Percentiles rank a stretch among this genome's conserved stretches.
phyloP scores from a whole-genome alignment of 2,329 filamentous ascomycete genomes.

The Fusarium nelsonii region DNA sequence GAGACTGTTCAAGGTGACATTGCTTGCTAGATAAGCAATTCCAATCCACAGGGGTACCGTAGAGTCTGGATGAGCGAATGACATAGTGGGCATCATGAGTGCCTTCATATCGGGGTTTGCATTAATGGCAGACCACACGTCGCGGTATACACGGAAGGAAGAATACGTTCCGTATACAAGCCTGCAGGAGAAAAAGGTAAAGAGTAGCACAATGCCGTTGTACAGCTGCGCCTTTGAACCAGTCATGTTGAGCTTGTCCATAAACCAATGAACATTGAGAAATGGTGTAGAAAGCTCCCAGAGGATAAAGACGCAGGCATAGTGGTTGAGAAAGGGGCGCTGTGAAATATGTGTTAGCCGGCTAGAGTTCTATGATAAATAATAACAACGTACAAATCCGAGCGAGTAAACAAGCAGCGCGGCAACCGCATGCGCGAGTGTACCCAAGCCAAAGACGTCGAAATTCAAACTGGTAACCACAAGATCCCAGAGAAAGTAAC shows the following conservation, averaged over 20 bases:
- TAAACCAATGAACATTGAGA: slow-evolving; percentile 92
- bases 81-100: slow-evolving; percentile 47
- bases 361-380: background rate
- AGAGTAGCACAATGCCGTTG: slow-evolving; percentile 79
- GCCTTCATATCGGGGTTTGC: slow-evolving; percentile 54
- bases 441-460: slow-evolving; percentile 79
- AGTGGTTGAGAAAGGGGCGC: slow-evolving; percentile 88
- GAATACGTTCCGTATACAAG: slow-evolving; percentile 83
- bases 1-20: slow-evolving; percentile 78
- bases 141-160: slow-evolving; percentile 75
- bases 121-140: slow-evolving; percentile 70
- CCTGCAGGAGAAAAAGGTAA: slow-evolving; percentile 81
- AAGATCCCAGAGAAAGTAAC: slow-evolving; percentile 89
- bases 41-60: slow-evolving; percentile 78
- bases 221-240: slow-evolving; percentile 79
- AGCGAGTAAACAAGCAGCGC: slow-evolving; percentile 80
- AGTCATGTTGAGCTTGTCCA: slow-evolving; percentile 86
- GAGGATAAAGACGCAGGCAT: slow-evolving; percentile 83
- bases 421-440: slow-evolving; percentile 81
- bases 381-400: slow-evolving; percentile 75
- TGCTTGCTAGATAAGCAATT: slow-evolving; percentile 74
- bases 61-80: slow-evolving; percentile 62
- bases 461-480: slow-evolving; percentile 76
- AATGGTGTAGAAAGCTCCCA: slow-evolving; percentile 90
- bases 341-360: slow-evolving; percentile 52